Conservation (phyloP, 192 early-diverging fungal species). For the Coemansia sp. region DNA sequence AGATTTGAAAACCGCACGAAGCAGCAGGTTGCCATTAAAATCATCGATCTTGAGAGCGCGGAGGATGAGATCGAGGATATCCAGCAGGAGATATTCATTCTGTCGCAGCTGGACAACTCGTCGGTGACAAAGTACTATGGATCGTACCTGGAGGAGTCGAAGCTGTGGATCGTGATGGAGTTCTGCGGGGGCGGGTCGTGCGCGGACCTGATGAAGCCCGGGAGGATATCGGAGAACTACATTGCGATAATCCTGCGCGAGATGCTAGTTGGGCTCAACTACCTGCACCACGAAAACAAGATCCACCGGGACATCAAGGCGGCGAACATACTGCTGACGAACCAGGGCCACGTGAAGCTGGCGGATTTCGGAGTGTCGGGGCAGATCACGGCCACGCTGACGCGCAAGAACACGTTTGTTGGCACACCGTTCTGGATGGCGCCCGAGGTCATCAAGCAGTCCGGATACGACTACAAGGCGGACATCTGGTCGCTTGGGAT, state of each 20-base stretch:
- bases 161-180: slow-evolving; percentile 99
- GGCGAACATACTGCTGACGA: slow-evolving; percentile 78
- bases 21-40: slow-evolving; percentile 90
- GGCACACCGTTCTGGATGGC: slow-evolving; percentile 98
- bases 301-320: slow-evolving; percentile 96
- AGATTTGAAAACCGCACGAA: slow-evolving; percentile 55
- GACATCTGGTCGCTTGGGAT: slow-evolving; percentile 99
- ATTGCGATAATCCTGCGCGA: slow-evolving; percentile 93
- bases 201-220: slow-evolving; percentile 90
- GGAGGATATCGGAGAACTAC: slow-evolving; percentile 79
- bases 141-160: slow-evolving; percentile 83
- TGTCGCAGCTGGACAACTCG: slow-evolving; percentile 88
- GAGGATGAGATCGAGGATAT: slow-evolving; percentile 99
- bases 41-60: slow-evolving; percentile 94
- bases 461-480: slow-evolving; percentile 93
- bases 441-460: slow-evolving; percentile 92
- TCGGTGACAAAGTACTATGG: slow-evolving; percentile 89
- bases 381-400: slow-evolving; percentile 87
- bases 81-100: slow-evolving; percentile 94
- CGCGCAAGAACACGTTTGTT: slow-evolving; percentile 97
- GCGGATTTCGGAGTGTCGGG: slow-evolving; percentile 99
- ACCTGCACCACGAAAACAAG: slow-evolving; percentile 90
- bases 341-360: slow-evolving; percentile 84
- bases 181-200: slow-evolving; percentile 95
- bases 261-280: slow-evolving; percentile 85